Percentiles rank a stretch among this genome's conserved stretches.
Evolutionary conservation across 306 rosid species (phyloP).

Genomic region (Pyrus communis): DNA sequence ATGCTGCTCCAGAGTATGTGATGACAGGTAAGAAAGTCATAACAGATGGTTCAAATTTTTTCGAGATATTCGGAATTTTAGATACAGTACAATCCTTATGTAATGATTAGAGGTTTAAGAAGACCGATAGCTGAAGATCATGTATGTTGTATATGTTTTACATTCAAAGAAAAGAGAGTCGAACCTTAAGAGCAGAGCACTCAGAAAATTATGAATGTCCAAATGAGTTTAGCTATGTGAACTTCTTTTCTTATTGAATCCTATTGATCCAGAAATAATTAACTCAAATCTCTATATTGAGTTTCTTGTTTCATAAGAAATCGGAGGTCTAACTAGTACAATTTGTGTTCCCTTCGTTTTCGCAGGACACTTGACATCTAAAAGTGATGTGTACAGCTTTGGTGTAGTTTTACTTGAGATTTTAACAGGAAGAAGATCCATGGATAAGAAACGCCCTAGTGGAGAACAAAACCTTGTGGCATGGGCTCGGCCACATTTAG

Average conservation of each 20-base stretch:
- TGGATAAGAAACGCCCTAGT: conserved; percentile 93
- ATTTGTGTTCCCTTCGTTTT: conserved; percentile 16
- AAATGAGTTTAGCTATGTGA: neutral
- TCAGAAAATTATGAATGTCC: neutral
- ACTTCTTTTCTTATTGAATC: neutral
- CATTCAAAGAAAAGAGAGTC: neutral
- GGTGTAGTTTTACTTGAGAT: conserved; percentile 93
- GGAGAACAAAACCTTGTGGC: conserved; percentile 89
- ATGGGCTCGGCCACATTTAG: conserved; percentile 86
- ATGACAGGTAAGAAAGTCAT: conserved; percentile 69
- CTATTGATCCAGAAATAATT: neutral
- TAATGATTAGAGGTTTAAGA: neutral
- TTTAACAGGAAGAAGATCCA: conserved; percentile 89
- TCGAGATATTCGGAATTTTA: conserved; percentile 2
- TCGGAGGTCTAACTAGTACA: conserved; percentile 12
- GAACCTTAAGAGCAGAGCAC: neutral
- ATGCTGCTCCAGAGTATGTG: conserved; percentile 95
- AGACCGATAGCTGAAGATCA: neutral
- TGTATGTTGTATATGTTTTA: neutral
- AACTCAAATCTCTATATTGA: neutral
- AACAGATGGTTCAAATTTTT: conserved; percentile 10
- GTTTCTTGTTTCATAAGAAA: conserved; percentile 2
- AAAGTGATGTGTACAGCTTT: conserved; percentile 93
- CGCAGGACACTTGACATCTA: conserved; percentile 88
- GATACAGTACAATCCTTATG: neutral